Evolutionary conservation across 495 filamentous ascomycete species (phyloP).

Genomic region (Hypoxylon lenormandii): DNA sequence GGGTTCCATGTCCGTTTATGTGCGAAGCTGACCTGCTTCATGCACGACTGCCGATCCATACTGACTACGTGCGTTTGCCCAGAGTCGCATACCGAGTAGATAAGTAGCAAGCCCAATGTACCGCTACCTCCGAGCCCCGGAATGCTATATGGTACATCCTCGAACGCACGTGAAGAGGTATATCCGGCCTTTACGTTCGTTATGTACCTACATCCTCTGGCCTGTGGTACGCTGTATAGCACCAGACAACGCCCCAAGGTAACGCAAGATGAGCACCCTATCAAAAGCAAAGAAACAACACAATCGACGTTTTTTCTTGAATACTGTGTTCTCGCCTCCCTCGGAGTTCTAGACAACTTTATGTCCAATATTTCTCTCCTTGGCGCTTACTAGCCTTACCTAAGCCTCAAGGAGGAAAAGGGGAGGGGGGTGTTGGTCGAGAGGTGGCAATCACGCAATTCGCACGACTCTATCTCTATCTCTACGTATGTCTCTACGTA

Average conservation of each 20-base stretch:
- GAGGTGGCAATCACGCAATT: slow-evolving; percentile 34
- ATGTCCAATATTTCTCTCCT: slow-evolving; percentile 23
- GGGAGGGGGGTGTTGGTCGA: neutral
- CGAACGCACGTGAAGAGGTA: slow-evolving; percentile 39
- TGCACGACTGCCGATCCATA: slow-evolving; percentile 48
- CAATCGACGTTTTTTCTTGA: neutral
- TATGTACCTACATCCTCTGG: neutral
- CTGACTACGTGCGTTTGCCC: slow-evolving; percentile 40
- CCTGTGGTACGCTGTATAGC: slow-evolving; percentile 8
- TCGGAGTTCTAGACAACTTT: slow-evolving; percentile 25
- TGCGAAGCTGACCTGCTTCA: slow-evolving; percentile 43
- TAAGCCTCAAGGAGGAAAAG: slow-evolving; percentile 35
- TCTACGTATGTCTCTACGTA: too few species aligned
- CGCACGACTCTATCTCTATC: slow-evolving; percentile 7
- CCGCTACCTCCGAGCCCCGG: slow-evolving; percentile 10
- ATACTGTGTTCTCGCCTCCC: slow-evolving; percentile 35
- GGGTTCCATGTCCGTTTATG: slow-evolving; percentile 44
- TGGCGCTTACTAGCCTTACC: slow-evolving; percentile 46
- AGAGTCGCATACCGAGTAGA: slow-evolving; percentile 40
- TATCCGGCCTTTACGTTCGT: neutral
- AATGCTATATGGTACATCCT: neutral
- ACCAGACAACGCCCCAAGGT: slow-evolving; percentile 10
- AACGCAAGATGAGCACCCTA: slow-evolving; percentile 29
- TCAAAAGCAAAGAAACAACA: neutral
- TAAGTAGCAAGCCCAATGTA: neutral